Evolutionary conservation across 2,329 filamentous ascomycete species (phyloP), one percentile per base, ranked within the genome.

Genomic region (Coniochaeta ligniaria): DNA sequence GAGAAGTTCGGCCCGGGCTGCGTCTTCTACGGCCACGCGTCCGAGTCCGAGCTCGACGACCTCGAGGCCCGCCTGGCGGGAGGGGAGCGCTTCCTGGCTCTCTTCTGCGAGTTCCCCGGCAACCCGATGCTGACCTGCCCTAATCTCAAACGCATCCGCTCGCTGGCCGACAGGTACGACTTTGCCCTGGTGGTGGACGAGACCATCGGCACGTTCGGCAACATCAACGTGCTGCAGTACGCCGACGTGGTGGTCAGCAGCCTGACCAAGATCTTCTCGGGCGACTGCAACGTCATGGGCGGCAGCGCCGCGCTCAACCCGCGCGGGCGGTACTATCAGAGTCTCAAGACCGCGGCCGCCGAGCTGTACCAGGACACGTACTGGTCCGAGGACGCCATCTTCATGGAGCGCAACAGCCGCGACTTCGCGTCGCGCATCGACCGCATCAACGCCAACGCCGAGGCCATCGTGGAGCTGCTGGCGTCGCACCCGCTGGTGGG

Each of bases 221-320:
- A 99, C 72, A 88, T 97, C 68, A 92, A 98, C 71, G 91, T 99
- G 4, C 82, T 99, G 6, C 91, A 89, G 2, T 90, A 88, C 70
- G 91, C 92, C 62, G 95, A 99, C 74, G 82, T 98, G 17, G 91
- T 98, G 6, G 94, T 96, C 60, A 96, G 91, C 78, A 96, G 91
- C 71, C 80, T 99, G 62, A 98, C 95, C 57, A 99, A 99, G 74
- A 89, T 98, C 59, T 99, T 99, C 76, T 96, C 92, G 60, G 95
- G 95, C 58, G 95, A 97, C 74, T 95, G 91, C 73, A 98, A 99
- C 73, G 95, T 99, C 66, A 98, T 98, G 94, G 95, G 93, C 61
- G 95, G 95, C 60, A 90, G 88, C 65, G 76, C 81, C 54, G 83
- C 88, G 59, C 71, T 88, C 54, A 88, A 88, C 68, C 84, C 84